phyloP scores from a whole-genome alignment of 805 yeast genomes.

The Pichia insulana region DNA sequence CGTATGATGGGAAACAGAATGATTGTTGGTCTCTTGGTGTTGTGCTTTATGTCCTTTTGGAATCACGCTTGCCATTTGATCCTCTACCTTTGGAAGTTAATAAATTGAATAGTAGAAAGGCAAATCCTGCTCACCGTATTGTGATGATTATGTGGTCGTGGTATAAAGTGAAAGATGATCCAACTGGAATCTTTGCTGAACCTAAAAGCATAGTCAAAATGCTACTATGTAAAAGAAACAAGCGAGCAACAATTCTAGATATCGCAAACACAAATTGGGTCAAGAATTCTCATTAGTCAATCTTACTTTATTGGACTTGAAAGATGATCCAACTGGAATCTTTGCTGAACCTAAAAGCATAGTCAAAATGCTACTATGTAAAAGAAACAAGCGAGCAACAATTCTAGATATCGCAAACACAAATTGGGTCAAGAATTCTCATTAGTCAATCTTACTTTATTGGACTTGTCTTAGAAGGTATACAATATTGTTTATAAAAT shows the following conservation, averaged over 20 bases:
- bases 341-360: slow-evolving; percentile 35
- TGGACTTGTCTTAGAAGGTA: neutral
- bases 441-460: neutral
- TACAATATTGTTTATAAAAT: neutral
- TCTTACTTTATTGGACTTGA: slow-evolving; percentile 15
- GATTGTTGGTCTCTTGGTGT: slow-evolving; percentile 97
- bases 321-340: slow-evolving; percentile 22
- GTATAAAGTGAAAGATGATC: slow-evolving; percentile 39
- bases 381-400: slow-evolving; percentile 28
- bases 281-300: slow-evolving; percentile 6
- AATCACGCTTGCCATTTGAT: slow-evolving; percentile 87
- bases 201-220: slow-evolving; percentile 45
- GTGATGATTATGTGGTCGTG: slow-evolving; percentile 92
- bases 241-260: slow-evolving; percentile 10
- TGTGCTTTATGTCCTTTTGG: slow-evolving; percentile 73
- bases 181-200: slow-evolving; percentile 17
- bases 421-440: slow-evolving; percentile 25
- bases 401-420: slow-evolving; percentile 11
- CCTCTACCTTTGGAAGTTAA: slow-evolving; percentile 52
- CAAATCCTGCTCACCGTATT: slow-evolving; percentile 75
- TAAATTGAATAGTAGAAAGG: slow-evolving; percentile 35
- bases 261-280: slow-evolving; percentile 27
- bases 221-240: slow-evolving; percentile 38
- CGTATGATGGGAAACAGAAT: slow-evolving; percentile 84
- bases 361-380: slow-evolving; percentile 41